A percentile compares a stretch with the other conserved stretches of the same genome.
Evolutionary conservation across 2,329 filamentous ascomycete genomes (phyloP).

Genomic region (Cladosporium halotolerans): DNA sequence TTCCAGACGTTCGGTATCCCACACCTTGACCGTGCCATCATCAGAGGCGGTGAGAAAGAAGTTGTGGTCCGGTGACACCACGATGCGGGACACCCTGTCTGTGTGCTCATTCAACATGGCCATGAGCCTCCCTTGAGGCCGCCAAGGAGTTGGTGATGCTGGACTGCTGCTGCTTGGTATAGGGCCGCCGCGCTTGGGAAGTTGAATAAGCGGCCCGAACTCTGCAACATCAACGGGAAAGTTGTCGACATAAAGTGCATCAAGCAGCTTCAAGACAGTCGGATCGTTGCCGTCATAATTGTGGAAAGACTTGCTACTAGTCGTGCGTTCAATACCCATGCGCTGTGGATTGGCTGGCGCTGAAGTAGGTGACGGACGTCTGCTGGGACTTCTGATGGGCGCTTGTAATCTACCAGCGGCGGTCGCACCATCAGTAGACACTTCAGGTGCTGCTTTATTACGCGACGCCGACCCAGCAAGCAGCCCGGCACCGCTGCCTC

Average conservation of each 20-base stretch:
- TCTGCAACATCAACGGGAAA: conserved; percentile 56
- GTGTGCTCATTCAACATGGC: conserved; percentile 85
- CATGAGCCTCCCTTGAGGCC: conserved; percentile 74
- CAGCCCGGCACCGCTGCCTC: conserved; percentile 54
- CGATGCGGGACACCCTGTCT: conserved; percentile 72
- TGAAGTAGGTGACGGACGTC: conserved; percentile 23
- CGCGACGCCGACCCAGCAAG: conserved; percentile 49
- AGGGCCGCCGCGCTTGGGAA: conserved; percentile 50
- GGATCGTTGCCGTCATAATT: conserved; percentile 76
- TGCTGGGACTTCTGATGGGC: conserved; percentile 28
- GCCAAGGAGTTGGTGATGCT: conserved; percentile 60
- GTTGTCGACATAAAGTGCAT: conserved; percentile 71
- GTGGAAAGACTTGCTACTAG: conserved; percentile 44
- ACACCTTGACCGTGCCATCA: conserved; percentile 84
- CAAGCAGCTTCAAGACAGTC: conserved; percentile 58
- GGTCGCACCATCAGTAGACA: conserved; percentile 56
- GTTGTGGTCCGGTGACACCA: conserved; percentile 78
- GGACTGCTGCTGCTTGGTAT: conserved; percentile 34
- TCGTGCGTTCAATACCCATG: conserved; percentile 14
- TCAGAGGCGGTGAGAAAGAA: conserved; percentile 95
- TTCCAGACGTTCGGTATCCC: conserved; percentile 86
- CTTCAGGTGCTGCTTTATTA: conserved; percentile 57
- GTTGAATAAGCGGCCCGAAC: conserved; percentile 73
- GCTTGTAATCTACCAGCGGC: conserved; percentile 60
- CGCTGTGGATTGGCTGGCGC: conserved; percentile 21